Base-by-base conservation (phyloP, 306 rosid species). In the Myrica gale region DNA sequence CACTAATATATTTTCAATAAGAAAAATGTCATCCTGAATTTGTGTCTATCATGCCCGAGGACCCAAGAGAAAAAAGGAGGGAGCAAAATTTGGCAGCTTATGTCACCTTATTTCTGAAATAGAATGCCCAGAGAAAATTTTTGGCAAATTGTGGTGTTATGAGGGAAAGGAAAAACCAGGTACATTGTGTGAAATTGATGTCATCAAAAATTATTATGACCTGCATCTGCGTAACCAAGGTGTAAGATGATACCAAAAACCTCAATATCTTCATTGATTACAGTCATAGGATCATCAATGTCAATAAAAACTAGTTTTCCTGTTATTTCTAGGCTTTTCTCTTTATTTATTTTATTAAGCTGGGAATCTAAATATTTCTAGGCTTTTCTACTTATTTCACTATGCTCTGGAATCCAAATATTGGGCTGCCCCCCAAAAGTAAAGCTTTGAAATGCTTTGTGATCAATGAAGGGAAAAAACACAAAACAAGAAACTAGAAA, bases 381-480 rank as follows among this genome's bases (percentile, higher is more conserved):
- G 9, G 50, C 23, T 16, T 42, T 21, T 17, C 42, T 66, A 17
- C 17, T 42, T 1, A 9, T 44, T 17, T 66, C 4, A 15, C 2
- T 41, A 73, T 4, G 54, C 48, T 66, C 3, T 17, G n/a, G 69
- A 73, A 78, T 21, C 58, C 70, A 72, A 68, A 54, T 55, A 73
- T 0, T 32, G 65, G 66, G 79, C 75, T 67, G 21, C 55, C 72
- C 48, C n/a, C 73, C 74, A 68, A 48, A 65, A 54, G 45, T 7
- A 71, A 76, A 57, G 52, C 60, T 54, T 78, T 43, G n/a, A 79
- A 80, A 52, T 54, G 26, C 79, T 71, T 69, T 9, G 80, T 81
- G 75, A 79, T 47, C 70, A 55, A 45, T n/a, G 26, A 60, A 65
- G 53, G 69, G 12, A 51, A 15, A 32, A 32, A 32, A 32, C 37